Base-by-base conservation (phyloP, 345 rosid species). In the Eucalyptus victrix region DNA sequence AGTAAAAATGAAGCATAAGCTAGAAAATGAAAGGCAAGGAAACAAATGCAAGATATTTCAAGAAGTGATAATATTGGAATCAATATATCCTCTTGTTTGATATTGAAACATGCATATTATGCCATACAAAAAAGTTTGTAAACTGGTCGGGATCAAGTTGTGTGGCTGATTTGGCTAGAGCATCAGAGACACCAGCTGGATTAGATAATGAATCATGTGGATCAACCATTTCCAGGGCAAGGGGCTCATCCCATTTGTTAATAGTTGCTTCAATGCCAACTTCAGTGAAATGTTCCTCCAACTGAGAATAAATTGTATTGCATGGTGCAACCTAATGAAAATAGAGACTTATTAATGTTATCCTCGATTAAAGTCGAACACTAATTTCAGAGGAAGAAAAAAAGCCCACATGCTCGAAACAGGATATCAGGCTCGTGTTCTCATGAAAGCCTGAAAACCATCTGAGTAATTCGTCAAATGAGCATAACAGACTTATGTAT, bases 141-240 rank as follows among this genome's bases (percentile, higher is more conserved):
- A 98, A 96, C 88, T 96, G 99, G 92, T 98, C 99, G 88, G 99
- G 98, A 89, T 98, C 98, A 60, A 98, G 89, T 54, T 90, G 94
- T 62, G 95, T 80, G 72, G 99, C 99, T 91, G 98, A 91, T 92
- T 98, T 97, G 54, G 99, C 94, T 92, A 95, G 99, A 90, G 94
- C 94, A 92, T 97, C 99, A 88, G 99, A 95, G 18, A 94, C 97
- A 50, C 99, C 98, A 5, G 99, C 99, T 86, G 99, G 98, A 95
- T 98, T 98, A 88, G 99, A 95, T 69, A 96, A 89, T 50, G 98
- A 97, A 91, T 98, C 99, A 44, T 98, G 99, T 24, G 99, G 98
- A 94, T 93, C 99, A 90, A 96, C 93, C 86, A 94, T 93, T 92
- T 99, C 99, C 90, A 97, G 92, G 50, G 97, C 91, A 93, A 98